A percentile compares a stretch with the other conserved stretches of the same genome.
Conservation (phyloP, 202 grass and related monocot genomes). For the Carex arenaria region DNA sequence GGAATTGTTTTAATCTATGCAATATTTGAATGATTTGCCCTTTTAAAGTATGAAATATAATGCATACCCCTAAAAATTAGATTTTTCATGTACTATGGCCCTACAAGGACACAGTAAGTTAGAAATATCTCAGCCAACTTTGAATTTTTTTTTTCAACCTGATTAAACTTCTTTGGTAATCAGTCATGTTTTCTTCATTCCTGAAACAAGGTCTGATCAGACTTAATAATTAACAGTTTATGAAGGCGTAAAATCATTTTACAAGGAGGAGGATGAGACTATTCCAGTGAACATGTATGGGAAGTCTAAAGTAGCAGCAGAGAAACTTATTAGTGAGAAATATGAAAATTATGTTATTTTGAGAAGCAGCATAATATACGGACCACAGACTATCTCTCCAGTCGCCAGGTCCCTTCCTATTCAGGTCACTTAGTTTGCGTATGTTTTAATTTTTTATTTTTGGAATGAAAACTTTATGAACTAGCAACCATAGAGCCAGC, state of each 20-base stretch:
- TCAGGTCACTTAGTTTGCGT: constrained; percentile 37
- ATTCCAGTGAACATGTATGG: constrained; percentile 88
- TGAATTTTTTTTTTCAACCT: neutral
- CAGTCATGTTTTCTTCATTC: neutral
- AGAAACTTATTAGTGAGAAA: constrained; percentile 59
- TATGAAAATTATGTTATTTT: constrained; percentile 75
- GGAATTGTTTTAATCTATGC: neutral
- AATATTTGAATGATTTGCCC: constrained; percentile 3
- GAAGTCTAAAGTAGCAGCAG: constrained; percentile 78
- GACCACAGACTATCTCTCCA: constrained; percentile 80
- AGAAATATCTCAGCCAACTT: neutral
- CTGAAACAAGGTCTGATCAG: constrained; percentile 9
- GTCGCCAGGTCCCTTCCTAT: constrained; percentile 81
- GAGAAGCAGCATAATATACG: constrained; percentile 95
- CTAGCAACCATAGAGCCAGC: neutral
- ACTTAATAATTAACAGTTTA: constrained; percentile 60
- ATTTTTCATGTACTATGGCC: neutral
- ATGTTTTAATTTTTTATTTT: neutral
- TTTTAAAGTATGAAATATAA: neutral
- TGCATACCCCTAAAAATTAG: neutral
- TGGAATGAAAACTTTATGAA: neutral
- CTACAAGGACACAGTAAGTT: neutral
- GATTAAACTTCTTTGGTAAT: neutral
- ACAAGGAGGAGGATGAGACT: constrained; percentile 73
- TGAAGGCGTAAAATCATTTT: constrained; percentile 81